Evolutionary conservation across 106 monocot species (phyloP).

Genomic region (Alisma plantagoaquatica): DNA sequence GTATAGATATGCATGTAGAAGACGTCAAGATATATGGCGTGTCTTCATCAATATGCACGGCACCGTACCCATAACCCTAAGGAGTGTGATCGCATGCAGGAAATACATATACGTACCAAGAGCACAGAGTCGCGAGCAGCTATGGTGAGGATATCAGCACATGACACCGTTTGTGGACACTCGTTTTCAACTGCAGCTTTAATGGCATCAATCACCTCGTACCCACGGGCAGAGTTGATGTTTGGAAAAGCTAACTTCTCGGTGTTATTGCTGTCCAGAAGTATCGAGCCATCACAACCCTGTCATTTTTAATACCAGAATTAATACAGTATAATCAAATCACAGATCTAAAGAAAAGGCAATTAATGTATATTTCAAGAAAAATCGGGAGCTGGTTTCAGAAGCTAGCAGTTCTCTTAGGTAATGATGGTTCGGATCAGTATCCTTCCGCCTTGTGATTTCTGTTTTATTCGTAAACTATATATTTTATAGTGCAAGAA

Average conservation of each 20-base stretch:
- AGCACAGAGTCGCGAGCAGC: conserved; percentile 50
- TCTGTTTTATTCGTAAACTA: background rate
- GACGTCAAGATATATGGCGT: background rate
- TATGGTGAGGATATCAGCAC: conserved; percentile 60
- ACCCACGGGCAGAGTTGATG: conserved; percentile 45
- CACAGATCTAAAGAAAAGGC: no score
- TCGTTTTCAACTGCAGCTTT: conserved; percentile 48
- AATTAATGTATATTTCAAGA: no score
- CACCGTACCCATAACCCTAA: no score
- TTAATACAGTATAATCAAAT: no score
- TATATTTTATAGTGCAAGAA: background rate
- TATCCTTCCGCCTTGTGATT: no score
- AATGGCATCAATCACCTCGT: conserved; percentile 56
- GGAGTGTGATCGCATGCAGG: no score
- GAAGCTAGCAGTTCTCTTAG: background rate
- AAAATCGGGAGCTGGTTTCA: no score
- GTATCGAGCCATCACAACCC: conserved; percentile 75
- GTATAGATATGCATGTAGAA: no score
- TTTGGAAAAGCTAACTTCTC: conserved; percentile 58
- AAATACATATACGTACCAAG: conserved; percentile 25
- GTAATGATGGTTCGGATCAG: no score
- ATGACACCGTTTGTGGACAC: conserved; percentile 59
- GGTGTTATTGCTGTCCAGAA: conserved; percentile 51
- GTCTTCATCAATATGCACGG: background rate
- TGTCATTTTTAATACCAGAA: no score